Evolutionary conservation across 345 rosid species (phyloP).

Genomic region (Eucalyptus regnans): DNA sequence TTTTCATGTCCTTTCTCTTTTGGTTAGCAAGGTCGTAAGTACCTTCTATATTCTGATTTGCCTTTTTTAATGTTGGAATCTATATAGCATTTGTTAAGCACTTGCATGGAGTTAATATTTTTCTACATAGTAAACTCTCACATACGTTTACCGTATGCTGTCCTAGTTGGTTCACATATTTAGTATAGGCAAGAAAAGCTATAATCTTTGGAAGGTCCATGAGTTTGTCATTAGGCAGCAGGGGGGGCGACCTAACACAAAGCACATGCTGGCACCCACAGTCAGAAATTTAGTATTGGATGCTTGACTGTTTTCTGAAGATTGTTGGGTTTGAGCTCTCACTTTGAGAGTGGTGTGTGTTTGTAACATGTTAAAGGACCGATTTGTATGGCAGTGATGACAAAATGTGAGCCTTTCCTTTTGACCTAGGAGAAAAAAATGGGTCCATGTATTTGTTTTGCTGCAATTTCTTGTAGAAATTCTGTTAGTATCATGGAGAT

Average conservation of each 20-base stretch:
- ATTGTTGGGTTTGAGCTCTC: neutral
- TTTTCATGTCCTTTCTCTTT: neutral
- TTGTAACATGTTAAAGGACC: neutral
- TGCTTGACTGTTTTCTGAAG: neutral
- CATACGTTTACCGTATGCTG: neutral
- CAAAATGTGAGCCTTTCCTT: neutral
- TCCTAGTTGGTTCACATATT: neutral
- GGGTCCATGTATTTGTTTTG: neutral
- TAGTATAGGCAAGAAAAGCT: neutral
- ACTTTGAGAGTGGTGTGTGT: neutral
- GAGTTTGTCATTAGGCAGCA: neutral
- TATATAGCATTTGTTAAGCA: neutral
- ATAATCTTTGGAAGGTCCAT: neutral
- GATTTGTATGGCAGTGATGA: neutral
- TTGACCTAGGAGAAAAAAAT: neutral
- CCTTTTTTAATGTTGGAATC: neutral
- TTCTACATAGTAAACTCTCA: neutral
- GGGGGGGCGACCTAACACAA: neutral
- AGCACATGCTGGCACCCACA: neutral
- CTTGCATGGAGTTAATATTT: neutral
- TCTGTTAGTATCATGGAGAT: neutral
- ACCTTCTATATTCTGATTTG: neutral
- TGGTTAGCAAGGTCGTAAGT: neutral
- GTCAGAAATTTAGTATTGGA: neutral
- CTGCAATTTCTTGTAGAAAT: neutral